Evolutionary conservation across 768 basidiomycete genomes (phyloP).

Genomic region (Kondoa malvinella): DNA sequence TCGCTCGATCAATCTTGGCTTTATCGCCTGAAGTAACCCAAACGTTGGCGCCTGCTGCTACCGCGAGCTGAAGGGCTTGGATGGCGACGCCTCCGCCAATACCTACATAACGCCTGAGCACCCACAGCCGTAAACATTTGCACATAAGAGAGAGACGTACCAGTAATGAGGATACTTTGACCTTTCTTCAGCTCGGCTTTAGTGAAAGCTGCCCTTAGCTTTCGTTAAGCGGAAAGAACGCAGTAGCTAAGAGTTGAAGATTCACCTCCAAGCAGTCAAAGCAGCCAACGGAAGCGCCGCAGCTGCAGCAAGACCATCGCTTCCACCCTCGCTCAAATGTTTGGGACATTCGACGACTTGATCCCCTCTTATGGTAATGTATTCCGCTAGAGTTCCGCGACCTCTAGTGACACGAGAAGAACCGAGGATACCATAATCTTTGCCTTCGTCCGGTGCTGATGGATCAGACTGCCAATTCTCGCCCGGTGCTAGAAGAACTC

Average conservation of each 20-base stretch:
- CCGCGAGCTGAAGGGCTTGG: constrained; percentile 52
- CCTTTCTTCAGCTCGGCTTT: constrained; percentile 48
- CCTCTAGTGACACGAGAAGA: constrained; percentile 38
- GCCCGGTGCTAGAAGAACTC: constrained; percentile 17
- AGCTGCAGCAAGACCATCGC: constrained; percentile 27
- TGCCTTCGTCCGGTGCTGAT: constrained; percentile 19
- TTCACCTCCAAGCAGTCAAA: constrained; percentile 68
- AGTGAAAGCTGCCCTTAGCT: constrained; percentile 46
- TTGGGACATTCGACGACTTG: constrained; percentile 46
- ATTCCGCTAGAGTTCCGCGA: constrained; percentile 56
- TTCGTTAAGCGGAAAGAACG: neutral
- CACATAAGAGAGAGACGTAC: constrained; percentile 8
- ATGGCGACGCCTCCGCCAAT: constrained; percentile 66
- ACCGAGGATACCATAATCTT: constrained; percentile 47
- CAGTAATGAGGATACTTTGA: constrained; percentile 53
- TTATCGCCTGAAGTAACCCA: constrained; percentile 59
- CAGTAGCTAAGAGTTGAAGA: constrained; percentile 2
- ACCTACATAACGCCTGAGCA: neutral
- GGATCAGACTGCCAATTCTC: constrained; percentile 20
- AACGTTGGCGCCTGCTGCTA: constrained; percentile 50
- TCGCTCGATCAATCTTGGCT: constrained; percentile 52
- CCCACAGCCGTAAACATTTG: neutral
- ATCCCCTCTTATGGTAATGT: constrained; percentile 53
- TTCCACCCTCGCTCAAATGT: constrained; percentile 54
- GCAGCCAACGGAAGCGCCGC: constrained; percentile 65